Evolutionary conservation across 805 yeast species (phyloP).

Genomic region (Vanderwaltozyma verrucispora): DNA sequence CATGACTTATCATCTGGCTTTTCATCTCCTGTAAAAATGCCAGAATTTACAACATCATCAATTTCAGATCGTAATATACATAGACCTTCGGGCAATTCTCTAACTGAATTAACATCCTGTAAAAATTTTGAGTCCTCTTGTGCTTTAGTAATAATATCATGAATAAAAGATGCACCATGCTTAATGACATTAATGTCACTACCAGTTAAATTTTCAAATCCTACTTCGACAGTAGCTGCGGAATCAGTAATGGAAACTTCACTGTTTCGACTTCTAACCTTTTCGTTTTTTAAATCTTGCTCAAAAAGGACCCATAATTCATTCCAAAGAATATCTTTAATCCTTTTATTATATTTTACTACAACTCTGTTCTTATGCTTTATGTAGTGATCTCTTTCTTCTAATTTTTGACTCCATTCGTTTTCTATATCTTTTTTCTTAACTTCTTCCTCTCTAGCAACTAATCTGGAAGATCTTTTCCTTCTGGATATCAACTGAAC

Average conservation of each 20-base stretch:
- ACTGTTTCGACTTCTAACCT: constrained; percentile 8
- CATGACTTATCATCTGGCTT: constrained; percentile 20
- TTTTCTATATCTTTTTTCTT: constrained; percentile 37
- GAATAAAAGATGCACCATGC: constrained; percentile 1
- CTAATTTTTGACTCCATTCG: constrained; percentile 27
- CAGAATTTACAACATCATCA: constrained; percentile 11
- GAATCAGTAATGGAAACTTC: neutral
- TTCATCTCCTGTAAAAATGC: constrained; percentile 10
- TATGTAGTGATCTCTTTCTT: constrained; percentile 23
- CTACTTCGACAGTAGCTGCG: neutral
- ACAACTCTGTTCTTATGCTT: constrained; percentile 19
- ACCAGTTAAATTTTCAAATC: neutral
- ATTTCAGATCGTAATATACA: constrained; percentile 21
- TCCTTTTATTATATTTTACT: constrained; percentile 15
- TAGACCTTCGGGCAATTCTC: constrained; percentile 23
- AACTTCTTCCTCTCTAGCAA: constrained; percentile 55
- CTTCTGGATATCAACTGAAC: constrained; percentile 54
- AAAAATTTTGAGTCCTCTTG: neutral
- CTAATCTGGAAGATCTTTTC: constrained; percentile 64
- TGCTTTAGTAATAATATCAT: neutral
- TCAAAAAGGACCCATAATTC: constrained; percentile 24
- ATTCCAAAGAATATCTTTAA: constrained; percentile 24
- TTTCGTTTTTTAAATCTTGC: constrained; percentile 17
- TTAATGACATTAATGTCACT: constrained; percentile 2
- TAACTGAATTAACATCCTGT: constrained; percentile 1